A percentile compares a stretch with the other conserved stretches of the same genome.
phyloP scores from a whole-genome alignment of 768 basidiomycete genomes.

The Lactarius hatsudake region DNA sequence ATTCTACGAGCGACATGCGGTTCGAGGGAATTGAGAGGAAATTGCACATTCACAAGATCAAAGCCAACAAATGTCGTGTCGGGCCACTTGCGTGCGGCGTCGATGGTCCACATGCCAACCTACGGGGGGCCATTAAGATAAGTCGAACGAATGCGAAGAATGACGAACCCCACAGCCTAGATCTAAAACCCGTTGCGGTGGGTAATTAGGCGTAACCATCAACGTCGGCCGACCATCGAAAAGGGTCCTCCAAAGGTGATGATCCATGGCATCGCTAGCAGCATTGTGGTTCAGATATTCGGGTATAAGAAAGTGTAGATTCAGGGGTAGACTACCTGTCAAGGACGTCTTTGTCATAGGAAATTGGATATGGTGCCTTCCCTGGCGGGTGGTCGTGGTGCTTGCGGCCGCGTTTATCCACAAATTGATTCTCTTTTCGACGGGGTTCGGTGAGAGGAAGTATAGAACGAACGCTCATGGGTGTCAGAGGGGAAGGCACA shows the following conservation, averaged over 20 bases:
- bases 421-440: conserved; percentile 56
- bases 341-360: conserved; percentile 63
- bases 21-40: conserved; percentile 52
- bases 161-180: conserved; percentile 27
- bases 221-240: conserved; percentile 24
- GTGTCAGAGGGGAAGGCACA: not conserved
- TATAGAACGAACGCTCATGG: conserved; percentile 17
- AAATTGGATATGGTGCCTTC: conserved; percentile 78
- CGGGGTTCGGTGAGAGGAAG: conserved; percentile 13
- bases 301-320: not conserved
- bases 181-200: conserved; percentile 24
- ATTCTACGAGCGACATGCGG: conserved; percentile 54
- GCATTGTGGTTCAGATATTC: not conserved
- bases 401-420: conserved; percentile 56
- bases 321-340: conserved; percentile 48
- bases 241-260: conserved; percentile 22
- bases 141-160: not conserved
- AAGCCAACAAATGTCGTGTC: conserved; percentile 52
- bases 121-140: conserved; percentile 3
- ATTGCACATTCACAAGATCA: conserved; percentile 74
- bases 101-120: conserved; percentile 27
- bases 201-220: conserved; percentile 21
- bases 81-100: conserved; percentile 28
- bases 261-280: conserved; percentile 30
- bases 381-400: conserved; percentile 69